A percentile compares a stretch with the other conserved stretches of the same genome.
phyloP scores from a whole-genome alignment of 176 grass and related monocot species.

The Ensete glaucum region DNA sequence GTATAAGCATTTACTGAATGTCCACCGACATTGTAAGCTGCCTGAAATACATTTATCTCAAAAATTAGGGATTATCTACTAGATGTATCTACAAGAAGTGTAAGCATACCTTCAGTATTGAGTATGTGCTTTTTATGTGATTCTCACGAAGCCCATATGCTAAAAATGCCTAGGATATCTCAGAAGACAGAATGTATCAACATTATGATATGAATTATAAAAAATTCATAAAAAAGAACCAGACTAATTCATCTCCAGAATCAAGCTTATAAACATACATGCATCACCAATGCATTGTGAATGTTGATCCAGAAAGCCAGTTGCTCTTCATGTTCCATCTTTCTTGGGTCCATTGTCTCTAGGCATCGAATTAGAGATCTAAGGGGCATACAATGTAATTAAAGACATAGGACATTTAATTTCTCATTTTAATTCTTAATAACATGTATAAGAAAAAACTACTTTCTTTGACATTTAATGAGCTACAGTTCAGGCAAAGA shows the following conservation, averaged over 20 bases:
- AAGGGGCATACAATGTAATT: background rate
- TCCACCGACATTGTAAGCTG: constrained; percentile 85
- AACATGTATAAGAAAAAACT: constrained; percentile 2
- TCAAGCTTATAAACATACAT: constrained; percentile 18
- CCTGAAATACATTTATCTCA: constrained; percentile 41
- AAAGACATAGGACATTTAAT: background rate
- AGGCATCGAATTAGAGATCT: constrained; percentile 21
- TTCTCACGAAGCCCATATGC: constrained; percentile 39
- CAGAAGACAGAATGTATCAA: background rate
- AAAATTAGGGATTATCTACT: constrained; percentile 1
- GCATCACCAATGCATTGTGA: constrained; percentile 42
- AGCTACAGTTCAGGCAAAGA: background rate
- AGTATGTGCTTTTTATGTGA: constrained; percentile 27
- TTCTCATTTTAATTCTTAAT: background rate
- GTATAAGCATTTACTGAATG: constrained; percentile 70
- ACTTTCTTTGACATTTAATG: background rate
- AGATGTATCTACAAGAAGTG: background rate
- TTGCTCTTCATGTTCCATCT: constrained; percentile 29
- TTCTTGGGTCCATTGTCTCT: constrained; percentile 29
- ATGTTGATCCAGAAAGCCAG: constrained; percentile 44
- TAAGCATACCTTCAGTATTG: constrained; percentile 26
- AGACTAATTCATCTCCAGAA: background rate
- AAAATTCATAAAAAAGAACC: background rate
- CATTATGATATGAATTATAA: background rate
- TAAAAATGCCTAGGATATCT: constrained; percentile 26